These are phyloP conservation scores for Suillus plorans DNA, from an alignment of 768 basidiomycete species.

Conservation along the genomic window DNA sequence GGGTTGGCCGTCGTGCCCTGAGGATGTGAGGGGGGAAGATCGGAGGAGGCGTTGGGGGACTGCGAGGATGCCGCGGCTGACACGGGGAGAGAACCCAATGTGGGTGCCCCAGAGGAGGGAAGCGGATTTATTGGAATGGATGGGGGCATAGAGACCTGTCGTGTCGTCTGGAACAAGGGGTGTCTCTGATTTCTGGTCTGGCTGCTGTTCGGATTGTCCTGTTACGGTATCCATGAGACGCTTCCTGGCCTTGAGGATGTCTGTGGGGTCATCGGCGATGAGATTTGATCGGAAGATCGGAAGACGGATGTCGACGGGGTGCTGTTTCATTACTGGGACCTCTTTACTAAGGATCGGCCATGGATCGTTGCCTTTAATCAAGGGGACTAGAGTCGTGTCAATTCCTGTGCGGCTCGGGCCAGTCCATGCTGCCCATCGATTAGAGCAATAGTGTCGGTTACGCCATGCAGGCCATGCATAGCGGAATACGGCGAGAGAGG, in stretches of 20 bases:
- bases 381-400: not conserved
- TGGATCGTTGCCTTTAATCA: not conserved
- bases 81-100: conserved; percentile 4
- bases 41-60: not conserved
- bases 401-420: conserved; percentile 4
- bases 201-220: not conserved
- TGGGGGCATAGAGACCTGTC: conserved; percentile 2
- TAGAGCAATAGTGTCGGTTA: conserved; percentile 5
- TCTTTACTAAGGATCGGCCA: not conserved
- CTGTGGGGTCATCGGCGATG: not conserved
- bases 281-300: not conserved
- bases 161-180: not conserved
- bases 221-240: not conserved
- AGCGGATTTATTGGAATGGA: not conserved
- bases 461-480: conserved; percentile 4
- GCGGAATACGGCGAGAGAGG: not conserved
- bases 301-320: not conserved
- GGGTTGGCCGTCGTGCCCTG: conserved; percentile 1
- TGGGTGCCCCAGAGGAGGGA: conserved; percentile 2
- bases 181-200: not conserved
- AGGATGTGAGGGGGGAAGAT: not conserved
- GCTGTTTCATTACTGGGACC: not conserved
- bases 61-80: conserved; percentile 3
- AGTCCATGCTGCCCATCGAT: not conserved
- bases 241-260: conserved; percentile 1